These are phyloP conservation scores for Penicillium simplicissimum DNA, from an alignment of 495 filamentous ascomycete genomes.

Conservation along the genomic window DNA sequence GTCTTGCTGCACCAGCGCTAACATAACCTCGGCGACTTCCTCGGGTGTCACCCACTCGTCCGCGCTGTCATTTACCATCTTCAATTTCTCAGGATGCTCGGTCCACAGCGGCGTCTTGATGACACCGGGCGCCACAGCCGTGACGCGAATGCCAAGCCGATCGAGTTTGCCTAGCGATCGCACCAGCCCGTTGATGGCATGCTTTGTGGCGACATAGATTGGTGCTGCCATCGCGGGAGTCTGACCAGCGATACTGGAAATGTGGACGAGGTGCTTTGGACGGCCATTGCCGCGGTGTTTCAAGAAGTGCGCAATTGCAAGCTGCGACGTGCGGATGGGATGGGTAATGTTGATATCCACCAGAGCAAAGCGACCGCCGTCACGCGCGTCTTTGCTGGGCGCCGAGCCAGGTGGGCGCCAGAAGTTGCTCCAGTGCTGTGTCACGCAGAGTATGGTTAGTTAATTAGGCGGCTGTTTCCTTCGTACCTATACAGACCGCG, in stretches of 20 bases:
- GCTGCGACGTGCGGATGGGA: slow-evolving; percentile 66
- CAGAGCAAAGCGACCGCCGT: slow-evolving; percentile 52
- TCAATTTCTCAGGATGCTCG: slow-evolving; percentile 65
- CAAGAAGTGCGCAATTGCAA: slow-evolving; percentile 61
- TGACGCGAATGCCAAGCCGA: slow-evolving; percentile 59
- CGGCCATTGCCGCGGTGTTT: slow-evolving; percentile 33
- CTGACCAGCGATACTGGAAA: slow-evolving; percentile 66
- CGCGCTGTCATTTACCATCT: slow-evolving; percentile 47
- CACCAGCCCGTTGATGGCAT: slow-evolving; percentile 62
- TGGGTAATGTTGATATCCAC: slow-evolving; percentile 71
- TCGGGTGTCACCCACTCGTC: slow-evolving; percentile 66
- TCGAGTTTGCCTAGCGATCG: slow-evolving; percentile 52
- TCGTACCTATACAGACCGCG: not conserved
- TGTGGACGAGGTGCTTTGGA: slow-evolving; percentile 57
- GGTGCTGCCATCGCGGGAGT: slow-evolving; percentile 47
- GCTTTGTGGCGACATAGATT: slow-evolving; percentile 64
- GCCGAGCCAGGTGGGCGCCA: slow-evolving; percentile 61
- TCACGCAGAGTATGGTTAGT: not conserved
- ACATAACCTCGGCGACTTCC: slow-evolving; percentile 66
- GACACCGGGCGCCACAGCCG: slow-evolving; percentile 64
- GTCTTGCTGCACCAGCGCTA: slow-evolving; percentile 56
- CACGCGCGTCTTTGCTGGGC: slow-evolving; percentile 48
- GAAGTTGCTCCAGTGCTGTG: slow-evolving; percentile 61
- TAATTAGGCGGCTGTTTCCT: not conserved
- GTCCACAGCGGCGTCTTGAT: slow-evolving; percentile 71